phyloP scores from a whole-genome alignment of 1,284 basidiomycete species.

The Paramarasmius palmivorus region DNA sequence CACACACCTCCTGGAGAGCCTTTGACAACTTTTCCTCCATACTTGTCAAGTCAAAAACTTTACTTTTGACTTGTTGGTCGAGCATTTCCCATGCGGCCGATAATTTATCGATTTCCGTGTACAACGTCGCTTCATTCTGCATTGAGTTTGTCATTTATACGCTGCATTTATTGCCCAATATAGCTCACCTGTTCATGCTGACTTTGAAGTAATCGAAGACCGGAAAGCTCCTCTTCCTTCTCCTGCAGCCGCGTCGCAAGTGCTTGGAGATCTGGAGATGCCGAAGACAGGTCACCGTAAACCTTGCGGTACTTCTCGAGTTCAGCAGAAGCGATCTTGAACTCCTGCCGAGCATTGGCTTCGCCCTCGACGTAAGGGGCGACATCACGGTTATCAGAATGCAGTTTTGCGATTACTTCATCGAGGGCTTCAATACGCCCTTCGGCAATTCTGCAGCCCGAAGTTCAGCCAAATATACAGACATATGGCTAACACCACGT shows the following conservation, averaged over 20 bases:
- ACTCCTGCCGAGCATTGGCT: slow-evolving; percentile 51
- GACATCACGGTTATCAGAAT: slow-evolving; percentile 49
- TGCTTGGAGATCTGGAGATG: slow-evolving; percentile 48
- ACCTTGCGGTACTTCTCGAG: slow-evolving; percentile 63
- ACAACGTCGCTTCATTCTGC: slow-evolving; percentile 77
- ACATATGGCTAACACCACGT: slow-evolving; percentile 27
- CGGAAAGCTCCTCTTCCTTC: slow-evolving; percentile 65
- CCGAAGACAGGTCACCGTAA: slow-evolving; percentile 56
- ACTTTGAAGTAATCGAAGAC: slow-evolving; percentile 53
- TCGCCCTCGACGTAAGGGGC: slow-evolving; percentile 50
- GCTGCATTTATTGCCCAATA: not conserved
- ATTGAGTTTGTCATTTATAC: slow-evolving; percentile 11
- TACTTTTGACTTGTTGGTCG: slow-evolving; percentile 81
- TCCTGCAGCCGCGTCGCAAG: slow-evolving; percentile 58
- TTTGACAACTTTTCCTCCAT: slow-evolving; percentile 79
- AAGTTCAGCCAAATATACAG: slow-evolving; percentile 10
- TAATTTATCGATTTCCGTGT: slow-evolving; percentile 84
- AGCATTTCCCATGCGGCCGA: slow-evolving; percentile 88
- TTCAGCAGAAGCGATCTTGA: slow-evolving; percentile 45
- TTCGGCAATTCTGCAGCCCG: slow-evolving; percentile 50
- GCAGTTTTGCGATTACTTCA: slow-evolving; percentile 44
- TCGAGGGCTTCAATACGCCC: slow-evolving; percentile 51
- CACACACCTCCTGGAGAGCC: slow-evolving; percentile 60
- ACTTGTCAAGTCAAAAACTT: slow-evolving; percentile 78
- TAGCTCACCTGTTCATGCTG: slow-evolving; percentile 53